Percentiles rank a stretch among this genome's conserved stretches.
phyloP scores from a whole-genome alignment of 202 grass and related monocot genomes.

The Dendrocalamus latiflorus region DNA sequence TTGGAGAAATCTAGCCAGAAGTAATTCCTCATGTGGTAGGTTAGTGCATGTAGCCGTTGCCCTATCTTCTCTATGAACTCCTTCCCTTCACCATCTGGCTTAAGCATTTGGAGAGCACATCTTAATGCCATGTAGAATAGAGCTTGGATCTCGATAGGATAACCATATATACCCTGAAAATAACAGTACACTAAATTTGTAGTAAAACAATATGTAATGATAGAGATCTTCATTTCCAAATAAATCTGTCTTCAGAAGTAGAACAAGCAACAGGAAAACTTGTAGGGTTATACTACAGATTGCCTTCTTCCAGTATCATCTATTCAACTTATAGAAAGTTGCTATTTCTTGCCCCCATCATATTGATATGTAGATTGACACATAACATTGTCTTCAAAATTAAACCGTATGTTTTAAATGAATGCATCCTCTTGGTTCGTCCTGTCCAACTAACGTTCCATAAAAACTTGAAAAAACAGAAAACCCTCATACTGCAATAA shows the following conservation, averaged over 20 bases:
- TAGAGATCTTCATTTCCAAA: neutral
- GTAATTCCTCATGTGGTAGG: conserved; percentile 92
- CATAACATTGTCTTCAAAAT: neutral
- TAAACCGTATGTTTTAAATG: neutral
- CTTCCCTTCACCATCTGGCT: no score
- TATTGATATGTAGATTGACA: conserved; percentile 4
- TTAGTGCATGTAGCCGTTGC: conserved; percentile 73
- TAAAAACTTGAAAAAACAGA: neutral
- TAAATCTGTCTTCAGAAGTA: neutral
- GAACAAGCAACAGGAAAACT: neutral
- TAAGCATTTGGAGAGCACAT: no score
- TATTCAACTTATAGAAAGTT: neutral
- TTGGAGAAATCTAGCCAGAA: conserved; percentile 93
- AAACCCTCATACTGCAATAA: neutral
- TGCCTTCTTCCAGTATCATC: neutral
- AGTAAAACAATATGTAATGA: neutral
- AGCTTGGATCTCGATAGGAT: no score
- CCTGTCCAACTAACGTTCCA: neutral
- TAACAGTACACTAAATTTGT: neutral
- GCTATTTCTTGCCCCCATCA: neutral
- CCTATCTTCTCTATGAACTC: conserved; percentile 92
- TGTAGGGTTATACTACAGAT: neutral
- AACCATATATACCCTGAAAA: conserved; percentile 78
- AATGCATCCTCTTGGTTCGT: neutral
- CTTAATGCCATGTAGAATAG: no score